Conservation (phyloP, 345 rosid species). For the Theobroma cacao region DNA sequence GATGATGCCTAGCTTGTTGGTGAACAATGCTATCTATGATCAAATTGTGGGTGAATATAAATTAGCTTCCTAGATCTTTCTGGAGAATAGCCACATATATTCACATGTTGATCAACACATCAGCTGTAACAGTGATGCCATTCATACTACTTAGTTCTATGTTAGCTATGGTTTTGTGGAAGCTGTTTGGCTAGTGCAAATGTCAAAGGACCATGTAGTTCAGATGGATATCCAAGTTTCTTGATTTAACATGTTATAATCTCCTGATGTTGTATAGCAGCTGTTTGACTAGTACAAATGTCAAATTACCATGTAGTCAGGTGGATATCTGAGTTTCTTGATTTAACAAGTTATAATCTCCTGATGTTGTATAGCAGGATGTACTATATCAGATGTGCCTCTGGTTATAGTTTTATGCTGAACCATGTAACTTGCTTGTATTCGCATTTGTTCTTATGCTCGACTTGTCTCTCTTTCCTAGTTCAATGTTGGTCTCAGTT, state of each 20-base stretch:
- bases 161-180: background rate
- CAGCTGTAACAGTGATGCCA: background rate
- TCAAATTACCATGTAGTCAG: background rate
- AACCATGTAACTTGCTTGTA: background rate
- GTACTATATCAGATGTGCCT: background rate
- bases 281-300: background rate
- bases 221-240: background rate
- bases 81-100: background rate
- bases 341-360: no score
- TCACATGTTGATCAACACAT: constrained; percentile 2
- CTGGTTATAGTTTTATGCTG: background rate
- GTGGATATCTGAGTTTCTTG: no score
- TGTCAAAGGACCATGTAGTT: background rate
- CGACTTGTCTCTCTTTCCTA: background rate
- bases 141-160: background rate
- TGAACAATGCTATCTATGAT: background rate
- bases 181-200: background rate
- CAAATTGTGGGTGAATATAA: background rate
- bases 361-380: background rate
- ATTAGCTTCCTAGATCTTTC: background rate
- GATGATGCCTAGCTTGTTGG: background rate
- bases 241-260: background rate
- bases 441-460: background rate
- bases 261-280: background rate
- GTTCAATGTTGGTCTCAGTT: background rate